A percentile compares a stretch with the other conserved stretches of the same genome.
Conservation (phyloP, 495 filamentous ascomycete species). For the Aspergillus coremiiformis region DNA sequence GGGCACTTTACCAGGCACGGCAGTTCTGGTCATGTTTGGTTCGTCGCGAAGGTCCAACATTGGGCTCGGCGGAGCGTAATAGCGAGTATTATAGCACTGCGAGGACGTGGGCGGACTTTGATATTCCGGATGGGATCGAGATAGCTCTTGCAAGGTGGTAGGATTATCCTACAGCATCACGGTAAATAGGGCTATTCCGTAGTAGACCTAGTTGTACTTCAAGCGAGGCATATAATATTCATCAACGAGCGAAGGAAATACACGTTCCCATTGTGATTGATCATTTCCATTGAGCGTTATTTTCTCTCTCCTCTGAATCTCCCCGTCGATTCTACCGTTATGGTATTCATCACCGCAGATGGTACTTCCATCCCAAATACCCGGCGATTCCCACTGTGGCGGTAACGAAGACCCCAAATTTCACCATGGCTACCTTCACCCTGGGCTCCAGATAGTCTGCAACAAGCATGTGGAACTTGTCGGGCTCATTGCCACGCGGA, state of each 20-base stretch:
- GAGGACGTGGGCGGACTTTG: neutral
- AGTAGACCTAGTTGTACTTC: no score
- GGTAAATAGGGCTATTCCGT: no score
- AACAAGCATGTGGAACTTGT: slow-evolving; percentile 17
- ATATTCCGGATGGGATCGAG: no score
- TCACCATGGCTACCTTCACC: slow-evolving; percentile 8
- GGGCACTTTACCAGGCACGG: neutral
- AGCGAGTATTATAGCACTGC: slow-evolving; percentile 1
- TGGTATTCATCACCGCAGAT: no score
- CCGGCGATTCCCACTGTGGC: slow-evolving; percentile 3
- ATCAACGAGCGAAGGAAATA: no score
- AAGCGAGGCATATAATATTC: no score
- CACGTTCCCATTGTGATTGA: no score
- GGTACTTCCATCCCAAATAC: neutral
- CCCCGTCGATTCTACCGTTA: no score
- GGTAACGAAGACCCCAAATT: slow-evolving; percentile 7
- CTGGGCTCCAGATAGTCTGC: slow-evolving; percentile 6
- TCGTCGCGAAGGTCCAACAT: neutral
- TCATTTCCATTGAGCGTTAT: no score
- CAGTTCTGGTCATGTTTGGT: slow-evolving; percentile 7
- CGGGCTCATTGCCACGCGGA: slow-evolving; percentile 21
- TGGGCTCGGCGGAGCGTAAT: slow-evolving; percentile 5
- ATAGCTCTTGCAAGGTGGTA: no score
- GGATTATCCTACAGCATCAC: no score
- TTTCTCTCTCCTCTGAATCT: no score